phyloP scores from a whole-genome alignment of 129 eudicot species.

The Chrysanthemum lavandulifolium region DNA sequence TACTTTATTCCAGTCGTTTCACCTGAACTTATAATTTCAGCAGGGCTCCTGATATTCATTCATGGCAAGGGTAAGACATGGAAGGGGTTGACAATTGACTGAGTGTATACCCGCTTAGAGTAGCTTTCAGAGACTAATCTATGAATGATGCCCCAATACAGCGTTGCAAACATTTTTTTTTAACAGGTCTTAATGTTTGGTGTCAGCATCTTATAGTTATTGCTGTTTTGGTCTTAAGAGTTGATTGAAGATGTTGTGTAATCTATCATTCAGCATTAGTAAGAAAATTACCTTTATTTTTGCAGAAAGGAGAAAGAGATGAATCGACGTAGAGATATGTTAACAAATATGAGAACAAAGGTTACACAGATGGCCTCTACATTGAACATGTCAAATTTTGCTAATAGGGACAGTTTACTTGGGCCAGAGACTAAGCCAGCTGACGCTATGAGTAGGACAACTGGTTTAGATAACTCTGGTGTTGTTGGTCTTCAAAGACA shows the following conservation, averaged over 20 bases:
- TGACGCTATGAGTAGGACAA: slow-evolving; percentile 79
- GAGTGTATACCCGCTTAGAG: not conserved
- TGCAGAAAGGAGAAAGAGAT: slow-evolving; percentile 85
- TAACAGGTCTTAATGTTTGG: not conserved
- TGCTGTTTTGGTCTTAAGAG: slow-evolving; percentile 10
- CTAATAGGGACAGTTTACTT: slow-evolving; percentile 84
- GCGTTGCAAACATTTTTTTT: not conserved
- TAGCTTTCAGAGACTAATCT: not conserved
- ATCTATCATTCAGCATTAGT: slow-evolving; percentile 11
- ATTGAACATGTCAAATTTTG: slow-evolving; percentile 88
- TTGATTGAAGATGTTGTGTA: slow-evolving; percentile 17
- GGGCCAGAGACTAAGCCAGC: slow-evolving; percentile 81
- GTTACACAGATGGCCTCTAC: slow-evolving; percentile 82
- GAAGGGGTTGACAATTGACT: not conserved
- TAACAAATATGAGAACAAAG: slow-evolving; percentile 71
- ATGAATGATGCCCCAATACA: not conserved
- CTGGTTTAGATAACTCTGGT: slow-evolving; percentile 74
- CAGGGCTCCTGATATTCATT: not conserved
- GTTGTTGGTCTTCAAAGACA: slow-evolving; percentile 86
- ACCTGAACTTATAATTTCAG: no score
- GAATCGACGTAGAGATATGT: slow-evolving; percentile 83
- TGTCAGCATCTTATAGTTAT: slow-evolving; percentile 11
- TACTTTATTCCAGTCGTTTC: no score
- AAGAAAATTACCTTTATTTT: slow-evolving; percentile 3
- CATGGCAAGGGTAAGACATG: not conserved